Conservation (phyloP, 306 rosid genomes). For the Astragalus membranaceus region DNA sequence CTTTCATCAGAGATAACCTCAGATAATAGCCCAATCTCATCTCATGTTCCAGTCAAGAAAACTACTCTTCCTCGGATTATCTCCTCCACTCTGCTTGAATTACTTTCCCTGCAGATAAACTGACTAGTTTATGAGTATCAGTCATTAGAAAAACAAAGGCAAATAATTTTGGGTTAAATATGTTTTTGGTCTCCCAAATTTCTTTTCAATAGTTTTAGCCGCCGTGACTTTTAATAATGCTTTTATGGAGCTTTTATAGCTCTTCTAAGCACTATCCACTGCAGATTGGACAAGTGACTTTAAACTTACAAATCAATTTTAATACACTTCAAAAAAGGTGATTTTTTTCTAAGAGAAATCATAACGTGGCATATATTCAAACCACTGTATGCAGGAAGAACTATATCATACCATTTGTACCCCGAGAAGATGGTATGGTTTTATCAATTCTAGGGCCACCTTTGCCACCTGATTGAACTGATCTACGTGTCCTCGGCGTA, state of each 20-base stretch:
- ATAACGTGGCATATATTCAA: neutral
- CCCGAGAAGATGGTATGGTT: slow-evolving; percentile 33
- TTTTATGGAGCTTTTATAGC: no score
- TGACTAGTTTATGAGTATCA: neutral
- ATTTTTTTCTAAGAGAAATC: neutral
- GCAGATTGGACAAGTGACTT: neutral
- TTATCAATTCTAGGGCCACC: slow-evolving; percentile 37
- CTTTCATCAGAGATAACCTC: slow-evolving; percentile 20
- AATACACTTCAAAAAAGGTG: neutral
- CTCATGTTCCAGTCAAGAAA: slow-evolving; percentile 24
- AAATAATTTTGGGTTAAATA: no score
- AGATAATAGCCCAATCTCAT: slow-evolving; percentile 3
- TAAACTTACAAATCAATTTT: neutral
- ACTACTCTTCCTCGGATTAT: slow-evolving; percentile 20
- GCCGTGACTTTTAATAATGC: no score
- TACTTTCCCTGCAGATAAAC: slow-evolving; percentile 49
- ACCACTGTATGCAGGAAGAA: neutral
- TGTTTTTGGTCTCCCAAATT: no score
- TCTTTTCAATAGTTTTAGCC: no score
- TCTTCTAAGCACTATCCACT: no score
- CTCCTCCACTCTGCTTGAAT: slow-evolving; percentile 86
- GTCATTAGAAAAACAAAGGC: slow-evolving; percentile 4
- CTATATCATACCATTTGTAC: slow-evolving; percentile 28
- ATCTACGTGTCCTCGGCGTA: slow-evolving; percentile 64
- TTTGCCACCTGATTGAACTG: slow-evolving; percentile 55